Conservation (phyloP, 139 green algal genomes). For the Chlorella ohadii region DNA sequence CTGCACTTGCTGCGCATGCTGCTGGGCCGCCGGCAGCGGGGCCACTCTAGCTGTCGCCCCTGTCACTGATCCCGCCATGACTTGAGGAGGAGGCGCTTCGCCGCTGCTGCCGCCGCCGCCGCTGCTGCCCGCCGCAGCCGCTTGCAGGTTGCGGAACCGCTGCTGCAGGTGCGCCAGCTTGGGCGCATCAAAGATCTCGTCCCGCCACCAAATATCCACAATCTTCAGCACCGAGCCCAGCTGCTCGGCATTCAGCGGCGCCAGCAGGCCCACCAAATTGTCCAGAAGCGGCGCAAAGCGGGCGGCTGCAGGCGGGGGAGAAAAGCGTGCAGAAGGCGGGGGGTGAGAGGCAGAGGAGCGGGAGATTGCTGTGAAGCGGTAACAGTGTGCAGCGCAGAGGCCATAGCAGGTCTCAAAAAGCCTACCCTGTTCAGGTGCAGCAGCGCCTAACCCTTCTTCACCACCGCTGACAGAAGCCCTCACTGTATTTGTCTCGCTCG, state of each 20-base stretch:
- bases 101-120: neutral
- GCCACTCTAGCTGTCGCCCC: neutral
- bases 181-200: conserved; percentile 20
- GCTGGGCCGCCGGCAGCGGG: neutral
- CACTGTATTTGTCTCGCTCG: conserved; percentile 24
- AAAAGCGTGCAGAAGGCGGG: no score
- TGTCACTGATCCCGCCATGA: neutral
- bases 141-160: neutral
- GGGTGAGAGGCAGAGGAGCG: neutral
- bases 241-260: conserved; percentile 1
- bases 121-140: neutral
- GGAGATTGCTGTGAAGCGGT: neutral
- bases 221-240: conserved; percentile 22
- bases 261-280: conserved; percentile 17
- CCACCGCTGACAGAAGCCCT: no score
- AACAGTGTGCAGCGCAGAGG: neutral
- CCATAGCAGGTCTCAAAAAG: no score
- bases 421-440: no score
- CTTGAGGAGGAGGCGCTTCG: neutral
- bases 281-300: conserved; percentile 18
- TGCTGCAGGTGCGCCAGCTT: neutral
- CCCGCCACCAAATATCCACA: conserved; percentile 27
- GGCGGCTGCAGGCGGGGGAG: conserved; percentile 12
- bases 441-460: no score
- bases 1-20: neutral